A percentile compares a stretch with the other conserved stretches of the same genome.
phyloP scores from a whole-genome alignment of 495 filamentous ascomycete genomes.

The Aspergillus ostianus region DNA sequence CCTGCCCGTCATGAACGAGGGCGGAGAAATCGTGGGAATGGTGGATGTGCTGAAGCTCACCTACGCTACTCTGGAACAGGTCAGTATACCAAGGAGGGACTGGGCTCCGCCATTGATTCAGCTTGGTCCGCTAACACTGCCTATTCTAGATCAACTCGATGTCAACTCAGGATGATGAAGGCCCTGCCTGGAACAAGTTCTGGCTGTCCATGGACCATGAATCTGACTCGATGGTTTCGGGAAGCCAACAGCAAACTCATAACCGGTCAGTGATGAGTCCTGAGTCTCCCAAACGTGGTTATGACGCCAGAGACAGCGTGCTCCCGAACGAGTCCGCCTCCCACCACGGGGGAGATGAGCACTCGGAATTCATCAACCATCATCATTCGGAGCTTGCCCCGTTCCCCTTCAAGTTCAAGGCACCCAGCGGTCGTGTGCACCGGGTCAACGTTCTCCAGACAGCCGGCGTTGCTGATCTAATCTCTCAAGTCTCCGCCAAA shows the following conservation, averaged over 20 bases:
- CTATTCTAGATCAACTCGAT: slow-evolving; percentile 66
- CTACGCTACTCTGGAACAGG: slow-evolving; percentile 96
- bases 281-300: slow-evolving; percentile 59
- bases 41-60: slow-evolving; percentile 97
- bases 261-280: slow-evolving; percentile 73
- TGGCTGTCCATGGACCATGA: slow-evolving; percentile 97
- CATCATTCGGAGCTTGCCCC: slow-evolving; percentile 63
- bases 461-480: slow-evolving; percentile 77
- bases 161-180: slow-evolving; percentile 80
- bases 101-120: neutral
- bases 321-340: slow-evolving; percentile 93
- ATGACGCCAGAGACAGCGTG: slow-evolving; percentile 75
- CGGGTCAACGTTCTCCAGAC: slow-evolving; percentile 80
- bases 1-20: slow-evolving; percentile 95
- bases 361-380: slow-evolving; percentile 57
- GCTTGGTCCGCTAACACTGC: neutral
- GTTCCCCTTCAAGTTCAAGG: slow-evolving; percentile 99
- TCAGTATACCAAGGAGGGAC: slow-evolving; percentile 39
- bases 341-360: slow-evolving; percentile 79
- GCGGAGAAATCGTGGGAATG: slow-evolving; percentile 98
- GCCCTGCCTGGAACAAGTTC: slow-evolving; percentile 99
- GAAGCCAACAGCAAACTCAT: slow-evolving; percentile 69
- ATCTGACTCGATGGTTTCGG: slow-evolving; percentile 94
- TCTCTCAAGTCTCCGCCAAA: slow-evolving; percentile 77
- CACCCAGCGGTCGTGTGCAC: slow-evolving; percentile 92